Conservation (phyloP, 768 basidiomycete genomes). For the Phlebiopsis gigantea region DNA sequence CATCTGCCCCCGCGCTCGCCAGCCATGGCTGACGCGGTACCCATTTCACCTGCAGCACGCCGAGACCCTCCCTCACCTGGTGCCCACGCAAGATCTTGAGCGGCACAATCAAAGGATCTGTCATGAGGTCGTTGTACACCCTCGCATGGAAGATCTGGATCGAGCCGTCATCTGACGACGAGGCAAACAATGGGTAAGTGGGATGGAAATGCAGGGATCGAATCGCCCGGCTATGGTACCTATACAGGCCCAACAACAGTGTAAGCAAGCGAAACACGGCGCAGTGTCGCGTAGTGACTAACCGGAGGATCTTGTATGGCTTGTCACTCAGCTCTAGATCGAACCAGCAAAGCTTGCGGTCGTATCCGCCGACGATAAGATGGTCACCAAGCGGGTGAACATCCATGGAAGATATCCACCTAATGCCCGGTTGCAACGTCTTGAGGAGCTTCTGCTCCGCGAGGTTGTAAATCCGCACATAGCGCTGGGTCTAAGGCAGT, state of each 20-base stretch:
- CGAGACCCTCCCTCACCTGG: constrained; percentile 75
- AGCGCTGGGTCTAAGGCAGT: constrained; percentile 84
- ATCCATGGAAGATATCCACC: constrained; percentile 97
- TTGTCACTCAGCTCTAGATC: constrained; percentile 95
- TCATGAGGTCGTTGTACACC: constrained; percentile 93
- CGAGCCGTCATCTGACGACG: constrained; percentile 93
- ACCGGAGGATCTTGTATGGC: constrained; percentile 96
- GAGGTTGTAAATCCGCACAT: constrained; percentile 92
- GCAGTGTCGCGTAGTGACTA: constrained; percentile 18
- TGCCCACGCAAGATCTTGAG: constrained; percentile 96
- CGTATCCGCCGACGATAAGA: constrained; percentile 95
- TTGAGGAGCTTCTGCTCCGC: constrained; percentile 90
- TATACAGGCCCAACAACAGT: constrained; percentile 24
- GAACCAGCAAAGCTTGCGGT: constrained; percentile 98
- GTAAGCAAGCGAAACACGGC: not conserved
- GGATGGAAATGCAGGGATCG: constrained; percentile 93
- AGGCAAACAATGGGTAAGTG: constrained; percentile 92
- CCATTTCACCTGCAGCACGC: constrained; percentile 91
- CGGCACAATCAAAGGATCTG: constrained; percentile 95
- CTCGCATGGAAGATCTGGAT: constrained; percentile 96
- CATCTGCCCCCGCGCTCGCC: constrained; percentile 89
- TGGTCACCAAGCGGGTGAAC: constrained; percentile 95
- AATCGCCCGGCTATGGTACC: constrained; percentile 92
- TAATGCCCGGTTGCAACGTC: constrained; percentile 91
- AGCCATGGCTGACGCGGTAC: constrained; percentile 89